phyloP scores from a whole-genome alignment of 352 stramenopile species.

The Blastocystis hominis region DNA sequence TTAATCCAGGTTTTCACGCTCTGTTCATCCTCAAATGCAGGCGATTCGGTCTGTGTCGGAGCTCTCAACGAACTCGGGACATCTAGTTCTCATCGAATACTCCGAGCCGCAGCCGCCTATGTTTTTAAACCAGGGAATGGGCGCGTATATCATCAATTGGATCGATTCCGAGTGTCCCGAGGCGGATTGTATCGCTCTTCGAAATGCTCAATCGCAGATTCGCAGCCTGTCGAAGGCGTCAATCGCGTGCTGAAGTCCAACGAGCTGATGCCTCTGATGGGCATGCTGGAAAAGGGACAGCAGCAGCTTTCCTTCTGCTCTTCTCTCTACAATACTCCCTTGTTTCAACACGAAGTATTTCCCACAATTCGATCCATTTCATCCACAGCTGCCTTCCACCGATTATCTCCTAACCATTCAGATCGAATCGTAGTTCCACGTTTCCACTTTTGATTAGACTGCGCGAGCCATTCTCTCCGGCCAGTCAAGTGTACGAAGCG shows the following conservation, averaged over 20 bases:
- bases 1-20: neutral
- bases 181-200: neutral
- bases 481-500: neutral
- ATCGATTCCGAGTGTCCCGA: neutral
- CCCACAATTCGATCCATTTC: neutral
- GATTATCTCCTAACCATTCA: constrained; percentile 28
- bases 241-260: constrained; percentile 21
- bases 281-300: constrained; percentile 8
- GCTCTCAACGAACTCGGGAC: neutral
- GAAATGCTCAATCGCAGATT: neutral
- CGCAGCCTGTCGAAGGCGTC: neutral
- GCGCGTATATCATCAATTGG: constrained; percentile 40
- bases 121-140: constrained; percentile 47
- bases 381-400: neutral
- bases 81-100: constrained; percentile 43
- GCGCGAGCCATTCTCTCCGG: neutral
- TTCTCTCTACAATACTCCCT: constrained; percentile 39
- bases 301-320: constrained; percentile 25
- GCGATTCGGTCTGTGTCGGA: constrained; percentile 21
- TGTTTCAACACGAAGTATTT: constrained; percentile 5
- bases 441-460: neutral
- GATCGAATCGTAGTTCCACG: neutral
- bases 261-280: constrained; percentile 53
- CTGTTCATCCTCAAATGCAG: neutral
- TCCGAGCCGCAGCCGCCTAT: constrained; percentile 29